Percentiles rank a stretch among this genome's conserved stretches.
These are phyloP conservation scores for Neofusicoccum ribis DNA, from an alignment of 2,329 filamentous ascomycete species.

Conservation along the genomic window DNA sequence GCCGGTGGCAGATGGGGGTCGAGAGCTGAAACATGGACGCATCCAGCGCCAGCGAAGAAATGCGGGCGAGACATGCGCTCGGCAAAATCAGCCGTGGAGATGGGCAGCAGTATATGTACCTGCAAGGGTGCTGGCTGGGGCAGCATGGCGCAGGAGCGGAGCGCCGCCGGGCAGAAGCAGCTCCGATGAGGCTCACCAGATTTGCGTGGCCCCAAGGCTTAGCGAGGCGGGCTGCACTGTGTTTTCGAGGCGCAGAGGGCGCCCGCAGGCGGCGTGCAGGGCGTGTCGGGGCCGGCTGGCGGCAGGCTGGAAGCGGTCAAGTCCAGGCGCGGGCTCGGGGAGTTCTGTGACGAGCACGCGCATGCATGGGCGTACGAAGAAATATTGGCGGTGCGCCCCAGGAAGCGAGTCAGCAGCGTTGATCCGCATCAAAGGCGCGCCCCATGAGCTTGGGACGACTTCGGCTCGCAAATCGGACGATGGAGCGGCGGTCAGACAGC, in stretches of 20 bases:
- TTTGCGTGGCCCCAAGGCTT: background rate
- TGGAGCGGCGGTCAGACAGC: conserved; percentile 15
- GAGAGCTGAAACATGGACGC: background rate
- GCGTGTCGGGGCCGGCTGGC: no score
- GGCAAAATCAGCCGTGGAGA: background rate
- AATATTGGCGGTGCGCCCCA: background rate
- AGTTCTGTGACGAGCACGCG: background rate
- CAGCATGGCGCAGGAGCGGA: background rate
- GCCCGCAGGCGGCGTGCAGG: no score
- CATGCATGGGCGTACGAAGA: conserved; percentile 1
- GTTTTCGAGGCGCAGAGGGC: no score
- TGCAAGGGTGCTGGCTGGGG: background rate
- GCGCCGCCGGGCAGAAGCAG: background rate
- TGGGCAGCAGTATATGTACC: background rate
- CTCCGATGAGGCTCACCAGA: background rate
- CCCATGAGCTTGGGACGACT: background rate
- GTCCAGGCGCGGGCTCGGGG: background rate
- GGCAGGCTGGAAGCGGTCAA: no score
- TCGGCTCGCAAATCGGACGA: conserved; percentile 15
- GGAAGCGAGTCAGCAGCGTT: conserved; percentile 1
- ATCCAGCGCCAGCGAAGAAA: background rate
- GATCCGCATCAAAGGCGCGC: conserved; percentile 4
- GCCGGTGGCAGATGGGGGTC: no score
- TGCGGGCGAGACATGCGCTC: background rate
- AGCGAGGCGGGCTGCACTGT: background rate